Base-by-base conservation (phyloP, 768 basidiomycete genomes). In the Termitomyces sp. region DNA sequence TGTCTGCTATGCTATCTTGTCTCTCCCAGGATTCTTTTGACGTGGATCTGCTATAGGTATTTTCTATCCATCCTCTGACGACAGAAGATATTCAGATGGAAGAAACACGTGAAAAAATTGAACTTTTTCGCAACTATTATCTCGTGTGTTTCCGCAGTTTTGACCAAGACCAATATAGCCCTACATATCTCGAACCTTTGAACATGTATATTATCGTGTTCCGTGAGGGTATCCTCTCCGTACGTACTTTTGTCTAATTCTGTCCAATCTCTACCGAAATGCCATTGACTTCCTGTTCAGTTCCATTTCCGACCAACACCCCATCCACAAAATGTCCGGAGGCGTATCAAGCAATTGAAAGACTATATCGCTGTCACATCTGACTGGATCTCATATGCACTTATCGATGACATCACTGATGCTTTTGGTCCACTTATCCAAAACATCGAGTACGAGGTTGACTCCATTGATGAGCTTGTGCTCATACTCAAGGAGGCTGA, bases 201-300 rank as follows among this genome's bases (percentile, higher is more conserved):
- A 99, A 99, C 73, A 98, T 98, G 96, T 99, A 99, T 73, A 96
- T 99, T 63, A 91, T 98, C 64, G 97, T 99, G 49, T 98, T 99
- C 75, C 82, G 96, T 23, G 97, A 98, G 69, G 97, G 97, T 17
- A 98, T 86, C 1, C 76, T 98, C 49, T 97, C 94, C 9, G 95
- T 97, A 65, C 65, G 87, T 79, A 14, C 54, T 21, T 31, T 23
- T 23, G 23, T 23, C 23, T 23, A 23, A 23, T 23, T 23, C 2
- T 46, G 6, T n/a, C 47, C 23, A 11, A 1, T 30, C 11, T 14
- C 21, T 12, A 38, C 21, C 38, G 23, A 15, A 5, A 19, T 35
- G 19, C 31, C 28, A 7, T 33, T 33, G 17, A 44, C n/a, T 5
- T 42, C 55, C 12, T 49, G 9, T 57, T 3, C 62, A 95, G 90